Base-by-base conservation (phyloP, 208 protist genomes). In the Acanthamoeba triangularis region DNA sequence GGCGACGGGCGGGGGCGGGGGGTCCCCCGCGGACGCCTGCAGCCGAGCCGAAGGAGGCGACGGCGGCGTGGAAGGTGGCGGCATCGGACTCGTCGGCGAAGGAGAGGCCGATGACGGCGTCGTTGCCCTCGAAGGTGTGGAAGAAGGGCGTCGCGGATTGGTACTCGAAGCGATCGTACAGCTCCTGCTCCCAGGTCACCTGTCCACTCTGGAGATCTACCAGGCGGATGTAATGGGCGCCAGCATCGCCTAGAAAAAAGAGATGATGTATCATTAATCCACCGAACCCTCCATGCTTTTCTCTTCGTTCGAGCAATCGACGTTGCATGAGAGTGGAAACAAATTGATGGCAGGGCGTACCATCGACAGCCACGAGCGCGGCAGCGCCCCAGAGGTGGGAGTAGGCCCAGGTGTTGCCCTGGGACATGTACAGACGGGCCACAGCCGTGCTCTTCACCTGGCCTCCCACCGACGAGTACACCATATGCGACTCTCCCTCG, bases 81-180 rank as follows among this genome's bases (percentile, higher is more conserved):
- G 94, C 84, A 35, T 88, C 80, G 33, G 35, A 33, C n/a, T 85
- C 84, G 94, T 85, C 76, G 16, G 85, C 94, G 56, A 80, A 90
- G 18, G 74, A 93, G 44, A 93, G 88, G 63, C 88, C 88, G 63
- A 61, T 61, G 20, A 93, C 63, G 56, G 44, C 16, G 30, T 93
- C 63, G 63, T 78, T 61, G 16, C 56, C 63, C 67, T 93, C 88
- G 56, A 93, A 93, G 20, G 88, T 93, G 63, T 93, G 88, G 63
- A 93, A 93, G 88, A 93, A 93, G 10, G 88, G 88, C 41, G 56
- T 59, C 13, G 88, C 44, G 33, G 56, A 16, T 16, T 80, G 41
- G 37, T 93, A 93, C 63, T 93, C 63, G 30, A 93, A 80, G 13
- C 47, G 41, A 1, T 93, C 65, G 44, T 80, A 93, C 18, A 93